Conservation (phyloP, 176 grass and related monocot genomes). For the Poa annua region DNA sequence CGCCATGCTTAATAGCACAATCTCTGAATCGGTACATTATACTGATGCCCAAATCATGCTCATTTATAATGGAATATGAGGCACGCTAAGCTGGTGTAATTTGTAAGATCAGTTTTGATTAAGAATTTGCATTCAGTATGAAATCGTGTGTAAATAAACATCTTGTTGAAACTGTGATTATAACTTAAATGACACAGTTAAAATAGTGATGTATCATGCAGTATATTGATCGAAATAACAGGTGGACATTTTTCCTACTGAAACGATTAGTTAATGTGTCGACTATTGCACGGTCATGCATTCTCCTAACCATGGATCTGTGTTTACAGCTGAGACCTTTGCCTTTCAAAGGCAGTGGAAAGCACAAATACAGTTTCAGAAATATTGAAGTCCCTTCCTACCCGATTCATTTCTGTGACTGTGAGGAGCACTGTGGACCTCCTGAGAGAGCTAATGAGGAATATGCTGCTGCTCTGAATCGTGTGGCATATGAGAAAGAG, state of each 20-base stretch:
- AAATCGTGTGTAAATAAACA: background rate
- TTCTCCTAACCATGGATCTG: constrained; percentile 20
- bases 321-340: constrained; percentile 70
- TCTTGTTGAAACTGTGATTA: background rate
- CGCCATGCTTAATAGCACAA: background rate
- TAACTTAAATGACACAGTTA: background rate
- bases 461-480: constrained; percentile 68
- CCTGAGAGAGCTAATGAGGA: constrained; percentile 64
- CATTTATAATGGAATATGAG: background rate
- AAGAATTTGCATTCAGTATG: background rate
- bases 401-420: constrained; percentile 97
- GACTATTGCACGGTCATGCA: background rate
- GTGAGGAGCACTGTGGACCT: constrained; percentile 87
- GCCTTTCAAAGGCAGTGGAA: constrained; percentile 87
- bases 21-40: background rate
- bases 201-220: background rate
- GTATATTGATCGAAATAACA: background rate
- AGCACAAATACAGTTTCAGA: constrained; percentile 98
- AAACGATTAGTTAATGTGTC: constrained; percentile 20
- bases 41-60: background rate
- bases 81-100: background rate
- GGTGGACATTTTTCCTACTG: background rate
- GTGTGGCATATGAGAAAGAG: constrained; percentile 76
- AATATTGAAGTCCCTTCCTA: constrained; percentile 75
- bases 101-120: background rate